phyloP scores from a whole-genome alignment of 176 grass and related monocot species.

The Leersia perrieri region DNA sequence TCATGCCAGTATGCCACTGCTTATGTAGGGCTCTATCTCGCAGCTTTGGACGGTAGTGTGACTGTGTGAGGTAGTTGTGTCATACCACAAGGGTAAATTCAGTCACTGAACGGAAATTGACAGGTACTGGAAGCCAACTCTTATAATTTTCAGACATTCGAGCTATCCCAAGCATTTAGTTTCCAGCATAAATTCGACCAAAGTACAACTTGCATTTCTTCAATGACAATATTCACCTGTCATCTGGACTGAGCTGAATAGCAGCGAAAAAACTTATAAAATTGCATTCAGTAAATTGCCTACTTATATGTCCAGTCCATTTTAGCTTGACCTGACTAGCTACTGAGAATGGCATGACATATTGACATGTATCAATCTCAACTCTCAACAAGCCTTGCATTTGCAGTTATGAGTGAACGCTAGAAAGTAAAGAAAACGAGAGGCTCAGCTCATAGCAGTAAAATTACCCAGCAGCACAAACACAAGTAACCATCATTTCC shows the following conservation, averaged over 20 bases:
- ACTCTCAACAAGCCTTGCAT: neutral
- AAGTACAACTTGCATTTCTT: neutral
- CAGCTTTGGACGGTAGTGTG: neutral
- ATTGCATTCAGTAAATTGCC: neutral
- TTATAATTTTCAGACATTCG: neutral
- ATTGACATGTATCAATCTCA: neutral
- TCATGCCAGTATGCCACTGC: neutral
- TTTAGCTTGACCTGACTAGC: too few relatives aligned
- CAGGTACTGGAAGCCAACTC: neutral
- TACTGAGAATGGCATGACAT: neutral
- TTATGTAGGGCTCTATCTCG: neutral
- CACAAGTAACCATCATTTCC: neutral
- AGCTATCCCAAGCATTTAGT: neutral
- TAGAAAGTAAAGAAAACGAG: neutral
- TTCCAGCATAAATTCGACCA: neutral
- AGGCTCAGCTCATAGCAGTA: neutral
- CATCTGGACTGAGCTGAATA: neutral
- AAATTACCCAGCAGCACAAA: neutral
- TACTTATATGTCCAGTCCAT: neutral
- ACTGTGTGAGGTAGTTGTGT: neutral
- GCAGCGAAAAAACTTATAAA: neutral
- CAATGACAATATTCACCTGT: neutral
- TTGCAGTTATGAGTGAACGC: neutral
- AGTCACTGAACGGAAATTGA: neutral
- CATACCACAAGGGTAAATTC: neutral